Evolutionary conservation across 192 early-diverging fungal genomes (phyloP), one percentile per base, ranked within the genome.

Genomic region (Podila verticillata): DNA sequence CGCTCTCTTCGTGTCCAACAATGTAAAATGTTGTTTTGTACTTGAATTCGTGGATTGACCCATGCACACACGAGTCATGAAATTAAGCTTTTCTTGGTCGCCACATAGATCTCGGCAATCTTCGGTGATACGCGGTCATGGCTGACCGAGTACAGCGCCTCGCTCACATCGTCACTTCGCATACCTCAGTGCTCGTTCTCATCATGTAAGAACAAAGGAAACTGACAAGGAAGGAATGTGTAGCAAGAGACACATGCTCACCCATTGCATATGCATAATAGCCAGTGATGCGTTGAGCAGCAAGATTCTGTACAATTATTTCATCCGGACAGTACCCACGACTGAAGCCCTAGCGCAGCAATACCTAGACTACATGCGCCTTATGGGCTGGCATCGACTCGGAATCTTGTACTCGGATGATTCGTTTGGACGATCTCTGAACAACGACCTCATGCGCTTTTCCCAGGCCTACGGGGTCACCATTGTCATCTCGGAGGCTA

Each of bases 331-430:
- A 24, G 30, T 54, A 7, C n/a, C 65, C 5, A 12, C 65, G 10
- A 32, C 47, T 17, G 51, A 56, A 26, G 7, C 32, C 0, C 24
- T 54, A 7, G 65, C 51, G 8, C 17, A 32, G 3, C 48, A 66
- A 17, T 34, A 51, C 3, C 48, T 66, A 9, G 51, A 56, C 15
- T 66, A 66, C 22, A 56, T 66, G 24, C 28, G 12, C 0, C 2
- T 19, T 2, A 66, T 66, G 65, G 49, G 49, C 32, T 66, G 65
- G 65, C 65, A n/a, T 66, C 65, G 65, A 29, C 30, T 66, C 32
- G 65, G 65, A 4, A 57, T 66, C 20, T 57, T 66, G 49, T 57
- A 56, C 65, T 56, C 51, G 7, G 31, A 48, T n/a, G 49, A 66
- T 13, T 51, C 65, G 5, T 66, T 57, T 35, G 65, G 65, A 36